A percentile compares a stretch with the other conserved stretches of the same genome.
These are phyloP conservation scores for Chytridium lagenaria DNA, from an alignment of 371 early-diverging fungal genomes.

Conservation along the genomic window DNA sequence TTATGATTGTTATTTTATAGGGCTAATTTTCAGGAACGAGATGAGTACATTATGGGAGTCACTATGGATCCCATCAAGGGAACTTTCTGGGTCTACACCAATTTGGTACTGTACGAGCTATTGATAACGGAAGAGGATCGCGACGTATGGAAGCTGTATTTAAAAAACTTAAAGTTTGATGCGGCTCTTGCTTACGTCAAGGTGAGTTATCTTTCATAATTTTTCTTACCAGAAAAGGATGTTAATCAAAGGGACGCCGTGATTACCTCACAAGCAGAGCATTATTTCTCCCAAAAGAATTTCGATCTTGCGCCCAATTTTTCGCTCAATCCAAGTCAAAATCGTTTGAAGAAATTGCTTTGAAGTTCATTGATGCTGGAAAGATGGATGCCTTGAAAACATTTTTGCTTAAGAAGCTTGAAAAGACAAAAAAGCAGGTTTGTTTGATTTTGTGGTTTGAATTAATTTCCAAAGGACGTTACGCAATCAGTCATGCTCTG, in stretches of 20 bases:
- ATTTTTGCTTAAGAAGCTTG: slow-evolving; percentile 74
- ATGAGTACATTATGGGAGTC: slow-evolving; percentile 14
- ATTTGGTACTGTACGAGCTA: slow-evolving; percentile 79
- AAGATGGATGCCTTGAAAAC: slow-evolving; percentile 77
- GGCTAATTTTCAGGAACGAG: slow-evolving; percentile 44
- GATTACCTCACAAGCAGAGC: slow-evolving; percentile 82
- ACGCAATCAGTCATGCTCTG: slow-evolving; percentile 82
- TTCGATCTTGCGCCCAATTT: slow-evolving; percentile 81
- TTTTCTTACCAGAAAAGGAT: not conserved
- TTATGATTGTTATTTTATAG: not conserved
- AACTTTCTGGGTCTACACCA: slow-evolving; percentile 90
- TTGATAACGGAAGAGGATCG: slow-evolving; percentile 87
- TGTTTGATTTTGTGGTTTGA: slow-evolving; percentile 16
- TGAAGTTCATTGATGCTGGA: slow-evolving; percentile 79
- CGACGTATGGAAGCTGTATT: slow-evolving; percentile 88
- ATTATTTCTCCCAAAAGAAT: slow-evolving; percentile 75
- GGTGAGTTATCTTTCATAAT: slow-evolving; percentile 41
- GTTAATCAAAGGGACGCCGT: slow-evolving; percentile 74
- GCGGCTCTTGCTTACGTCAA: slow-evolving; percentile 78
- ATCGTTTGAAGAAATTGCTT: slow-evolving; percentile 84
- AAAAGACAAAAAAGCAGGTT: slow-evolving; percentile 66
- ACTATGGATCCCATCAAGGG: slow-evolving; percentile 73
- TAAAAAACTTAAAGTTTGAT: slow-evolving; percentile 67
- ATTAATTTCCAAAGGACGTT: slow-evolving; percentile 61
- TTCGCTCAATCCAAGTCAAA: slow-evolving; percentile 78